Conservation (phyloP, 73 alveolate genomes). For the Tetrahymena borealis region DNA sequence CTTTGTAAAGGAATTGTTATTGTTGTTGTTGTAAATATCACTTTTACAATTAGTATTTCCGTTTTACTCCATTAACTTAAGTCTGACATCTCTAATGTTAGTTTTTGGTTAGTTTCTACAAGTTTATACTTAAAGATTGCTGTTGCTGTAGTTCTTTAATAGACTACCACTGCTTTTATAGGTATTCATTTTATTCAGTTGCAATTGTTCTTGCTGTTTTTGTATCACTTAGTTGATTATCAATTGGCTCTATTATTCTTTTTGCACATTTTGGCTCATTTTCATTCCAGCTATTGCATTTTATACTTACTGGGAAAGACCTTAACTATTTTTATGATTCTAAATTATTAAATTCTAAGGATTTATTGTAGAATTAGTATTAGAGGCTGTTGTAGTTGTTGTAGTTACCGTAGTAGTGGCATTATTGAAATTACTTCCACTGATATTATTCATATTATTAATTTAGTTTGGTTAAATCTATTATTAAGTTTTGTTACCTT, state of each 20-base stretch:
- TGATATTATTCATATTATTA: neutral
- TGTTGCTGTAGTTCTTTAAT: neutral
- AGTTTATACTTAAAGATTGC: neutral
- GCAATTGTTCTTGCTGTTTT: neutral
- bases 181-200: neutral
- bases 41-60: neutral
- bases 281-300: neutral
- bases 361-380: neutral
- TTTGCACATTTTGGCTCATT: neutral
- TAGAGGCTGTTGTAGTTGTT: neutral
- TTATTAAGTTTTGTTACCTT: too few species aligned
- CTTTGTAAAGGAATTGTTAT: neutral
- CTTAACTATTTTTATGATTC: neutral
- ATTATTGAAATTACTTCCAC: neutral
- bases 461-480: too few species aligned
- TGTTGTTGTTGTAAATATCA: neutral
- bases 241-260: neutral
- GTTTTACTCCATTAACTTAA: neutral
- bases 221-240: neutral
- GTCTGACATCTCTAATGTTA: neutral
- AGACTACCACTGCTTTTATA: neutral
- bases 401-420: neutral
- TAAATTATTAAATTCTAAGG: neutral
- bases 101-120: neutral
- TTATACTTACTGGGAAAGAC: neutral